phyloP scores from a whole-genome alignment of 164 flowering plant species.

The Protea cynaroides region DNA sequence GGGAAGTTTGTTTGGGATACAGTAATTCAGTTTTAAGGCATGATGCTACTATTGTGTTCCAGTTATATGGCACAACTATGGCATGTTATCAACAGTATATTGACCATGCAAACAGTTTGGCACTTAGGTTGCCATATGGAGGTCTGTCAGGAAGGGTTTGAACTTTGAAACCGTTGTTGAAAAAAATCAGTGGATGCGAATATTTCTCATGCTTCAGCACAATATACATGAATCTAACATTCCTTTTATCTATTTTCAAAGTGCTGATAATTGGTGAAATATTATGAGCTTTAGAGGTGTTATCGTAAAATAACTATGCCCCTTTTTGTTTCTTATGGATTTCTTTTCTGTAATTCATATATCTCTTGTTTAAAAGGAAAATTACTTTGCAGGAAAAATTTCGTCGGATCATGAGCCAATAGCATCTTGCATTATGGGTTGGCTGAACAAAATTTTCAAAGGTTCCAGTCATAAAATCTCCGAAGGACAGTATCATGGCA shows the following conservation, averaged over 20 bases:
- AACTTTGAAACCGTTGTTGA: not conserved
- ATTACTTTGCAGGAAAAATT: slow-evolving; percentile 22
- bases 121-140: not conserved
- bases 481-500: slow-evolving; percentile 48
- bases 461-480: slow-evolving; percentile 53
- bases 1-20: not conserved
- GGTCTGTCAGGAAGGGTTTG: not conserved
- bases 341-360: not conserved
- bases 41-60: not conserved
- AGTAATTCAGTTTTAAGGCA: not conserved
- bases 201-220: not conserved
- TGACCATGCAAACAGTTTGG: not conserved
- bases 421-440: slow-evolving; percentile 51
- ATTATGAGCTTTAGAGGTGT: no score
- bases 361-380: not conserved
- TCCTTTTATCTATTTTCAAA: no score
- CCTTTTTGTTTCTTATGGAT: not conserved
- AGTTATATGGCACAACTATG: not conserved
- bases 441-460: slow-evolving; percentile 72
- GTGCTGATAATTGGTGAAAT: no score
- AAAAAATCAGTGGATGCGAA: not conserved
- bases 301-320: no score
- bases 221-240: no score
- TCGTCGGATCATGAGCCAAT: slow-evolving; percentile 31
- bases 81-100: not conserved